Base-by-base conservation (phyloP, 177 flowering plant genomes). In the Telopea speciosissima region DNA sequence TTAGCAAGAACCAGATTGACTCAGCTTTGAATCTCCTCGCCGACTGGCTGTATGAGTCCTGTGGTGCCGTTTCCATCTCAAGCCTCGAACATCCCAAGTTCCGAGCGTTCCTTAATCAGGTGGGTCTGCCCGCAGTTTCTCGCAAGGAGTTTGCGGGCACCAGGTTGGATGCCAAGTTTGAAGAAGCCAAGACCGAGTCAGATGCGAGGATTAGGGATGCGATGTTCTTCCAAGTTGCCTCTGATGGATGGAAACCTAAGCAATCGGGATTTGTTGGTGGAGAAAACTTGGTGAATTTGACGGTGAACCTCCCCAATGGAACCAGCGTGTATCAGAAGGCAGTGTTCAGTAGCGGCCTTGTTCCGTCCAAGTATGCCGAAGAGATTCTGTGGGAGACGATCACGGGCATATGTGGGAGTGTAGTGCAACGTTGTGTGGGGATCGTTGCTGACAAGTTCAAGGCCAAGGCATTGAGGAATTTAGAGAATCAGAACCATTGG, bases 11-110 rank as follows among this genome's bases (percentile, higher is more conserved):
- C 44, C 98, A 90, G 80, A 73, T 87, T 25, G 91, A 86, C 36
- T 79, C 80, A 8, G 98, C 98, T 3, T 63, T 93, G 44, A 84
- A 83, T 70, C 79, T 69, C 56, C 82, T 96, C 1, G 81, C 92
- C 21, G 97, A 93, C 67, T 96, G 99, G 99, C 78, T 93, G n/a
- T 93, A 85, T 63, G 96, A 96, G 78, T 91, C 91, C 8, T 85
- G 90, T 68, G 96, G 99, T 62, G 80, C 90, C 4, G 97, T 96
- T n/a, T 85, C 98, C 8, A 80, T 91, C 72, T 87, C 96, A 12
- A 84, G 89, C 70, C 73, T 96, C 5, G 97, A 91, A 74, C 98
- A 93, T 72, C 97, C 97, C 28, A 96, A 89, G 79, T 96, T 96
- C 80, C 72, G 78, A 77, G 90, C 89, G 25, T 96, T 96, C 73